phyloP scores from a whole-genome alignment of 2,329 filamentous ascomycete genomes.

The Colletotrichum sp. region DNA sequence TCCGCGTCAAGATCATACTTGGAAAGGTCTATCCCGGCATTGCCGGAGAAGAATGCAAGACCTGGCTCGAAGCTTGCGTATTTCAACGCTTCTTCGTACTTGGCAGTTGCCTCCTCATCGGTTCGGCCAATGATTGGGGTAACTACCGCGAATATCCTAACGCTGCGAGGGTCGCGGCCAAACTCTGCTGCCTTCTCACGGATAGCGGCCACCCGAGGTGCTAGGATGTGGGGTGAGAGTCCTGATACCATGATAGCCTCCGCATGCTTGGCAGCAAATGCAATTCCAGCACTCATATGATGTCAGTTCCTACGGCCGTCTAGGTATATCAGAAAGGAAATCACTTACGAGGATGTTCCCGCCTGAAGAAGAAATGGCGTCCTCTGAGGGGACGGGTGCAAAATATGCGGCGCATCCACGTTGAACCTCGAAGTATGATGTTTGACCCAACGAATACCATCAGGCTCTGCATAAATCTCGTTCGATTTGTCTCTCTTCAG shows the following conservation, averaged over 20 bases:
- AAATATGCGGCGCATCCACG: not conserved
- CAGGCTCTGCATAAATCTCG: not conserved
- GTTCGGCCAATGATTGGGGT: constrained; percentile 53
- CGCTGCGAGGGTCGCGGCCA: constrained; percentile 58
- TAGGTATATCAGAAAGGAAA: not conserved
- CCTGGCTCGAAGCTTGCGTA: constrained; percentile 59
- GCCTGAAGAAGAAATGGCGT: constrained; percentile 65
- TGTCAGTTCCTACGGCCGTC: not conserved
- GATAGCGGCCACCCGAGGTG: constrained; percentile 56
- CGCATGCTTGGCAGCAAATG: constrained; percentile 61
- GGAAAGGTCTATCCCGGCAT: constrained; percentile 65
- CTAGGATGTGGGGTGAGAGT: constrained; percentile 52
- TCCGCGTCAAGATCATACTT: constrained; percentile 62
- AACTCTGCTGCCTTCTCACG: constrained; percentile 52
- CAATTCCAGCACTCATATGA: constrained; percentile 47
- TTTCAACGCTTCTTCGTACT: constrained; percentile 53
- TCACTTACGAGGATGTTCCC: constrained; percentile 53
- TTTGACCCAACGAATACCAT: not conserved
- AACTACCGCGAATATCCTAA: constrained; percentile 60
- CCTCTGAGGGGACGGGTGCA: constrained; percentile 54
- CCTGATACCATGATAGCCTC: constrained; percentile 65
- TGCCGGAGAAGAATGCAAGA: constrained; percentile 59
- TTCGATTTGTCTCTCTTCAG: not conserved
- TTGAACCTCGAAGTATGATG: not conserved
- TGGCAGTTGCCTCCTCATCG: constrained; percentile 56